These are phyloP conservation scores for Poterioochromonas sp. DNA, from an alignment of 352 stramenopile species.

Conservation along the genomic window DNA sequence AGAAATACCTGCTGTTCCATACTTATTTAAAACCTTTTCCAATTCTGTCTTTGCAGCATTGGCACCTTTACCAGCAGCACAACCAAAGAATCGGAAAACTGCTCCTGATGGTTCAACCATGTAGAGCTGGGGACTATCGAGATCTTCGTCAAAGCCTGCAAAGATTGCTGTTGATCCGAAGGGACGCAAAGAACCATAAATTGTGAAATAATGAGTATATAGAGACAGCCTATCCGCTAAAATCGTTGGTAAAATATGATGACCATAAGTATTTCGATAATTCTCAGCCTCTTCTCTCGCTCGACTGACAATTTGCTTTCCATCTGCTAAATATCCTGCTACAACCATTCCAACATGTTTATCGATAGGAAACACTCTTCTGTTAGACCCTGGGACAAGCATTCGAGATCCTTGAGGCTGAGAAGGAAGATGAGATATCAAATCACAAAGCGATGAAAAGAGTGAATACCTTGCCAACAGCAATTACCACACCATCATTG, in stretches of 20 bases:
- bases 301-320: conserved; percentile 86
- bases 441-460: too few relatives aligned
- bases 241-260: conserved; percentile 76
- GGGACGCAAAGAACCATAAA: conserved; percentile 89
- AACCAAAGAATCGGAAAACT: conserved; percentile 86
- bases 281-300: conserved; percentile 80
- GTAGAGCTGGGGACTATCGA: conserved; percentile 73
- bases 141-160: conserved; percentile 85
- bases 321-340: conserved; percentile 87
- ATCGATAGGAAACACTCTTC: conserved; percentile 66
- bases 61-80: conserved; percentile 89
- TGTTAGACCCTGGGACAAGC: conserved; percentile 74
- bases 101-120: conserved; percentile 77
- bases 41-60: conserved; percentile 98
- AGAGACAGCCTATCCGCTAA: conserved; percentile 85
- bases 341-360: conserved; percentile 81
- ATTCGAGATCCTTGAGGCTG: conserved; percentile 64
- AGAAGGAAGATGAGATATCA: background rate
- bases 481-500: conserved; percentile 91
- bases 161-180: conserved; percentile 91
- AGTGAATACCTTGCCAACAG: conserved; percentile 92
- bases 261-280: conserved; percentile 94
- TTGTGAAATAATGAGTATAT: conserved; percentile 98
- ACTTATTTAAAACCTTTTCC: conserved; percentile 63
- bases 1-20: conserved; percentile 52